Evolutionary conservation across 2,329 filamentous ascomycete species (phyloP), one percentile per base, ranked within the genome.

Genomic region (Penicillium sp.): DNA sequence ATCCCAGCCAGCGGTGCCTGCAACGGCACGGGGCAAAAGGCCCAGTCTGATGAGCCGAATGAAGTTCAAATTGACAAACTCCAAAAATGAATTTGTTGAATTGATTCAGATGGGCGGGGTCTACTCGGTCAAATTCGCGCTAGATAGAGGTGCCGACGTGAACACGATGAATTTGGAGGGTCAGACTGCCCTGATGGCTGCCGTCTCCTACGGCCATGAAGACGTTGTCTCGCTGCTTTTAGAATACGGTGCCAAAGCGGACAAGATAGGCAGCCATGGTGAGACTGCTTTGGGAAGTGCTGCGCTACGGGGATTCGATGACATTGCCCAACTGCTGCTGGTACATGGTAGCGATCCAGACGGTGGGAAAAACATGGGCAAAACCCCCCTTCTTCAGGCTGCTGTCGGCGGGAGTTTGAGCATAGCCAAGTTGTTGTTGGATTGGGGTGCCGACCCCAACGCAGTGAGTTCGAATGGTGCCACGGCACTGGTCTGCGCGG

Each of bases 151-250:
- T 5, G 56, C 58, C 1, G 36, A 54, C 25, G 41, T 38, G 14
- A 44, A 61, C 30, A 41, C 46, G n/a, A 36, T 35, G 36, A 55
- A 59, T 11, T 9, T 30, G 4, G 14, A 46, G 1, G 48, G 48
- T 22, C 47, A 55, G 30, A 61, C 56, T 4, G 50, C 58, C 2
- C 44, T 61, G 14, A 61, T 61, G 58, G 48, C 48, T 8, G 56
- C 58, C 10, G 44, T 49, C 13, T 54, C 50, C 10, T 55, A 46
- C 30, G 46, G 48, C 14, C 56, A 55, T 27, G 48, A 52, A 35
- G 16, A 53, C 10, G 45, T 57, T 10, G 48, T 50, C 18, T 42
- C 56, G 13, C 18, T 57, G 5, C 35, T 61, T 11, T 25, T 61
- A 8, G 44, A 52, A 8, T 55, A 57, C 39, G 56, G 46, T 13